phyloP scores from a whole-genome alignment of 495 filamentous ascomycete genomes.

The Rostrohypoxylon terebratum region DNA sequence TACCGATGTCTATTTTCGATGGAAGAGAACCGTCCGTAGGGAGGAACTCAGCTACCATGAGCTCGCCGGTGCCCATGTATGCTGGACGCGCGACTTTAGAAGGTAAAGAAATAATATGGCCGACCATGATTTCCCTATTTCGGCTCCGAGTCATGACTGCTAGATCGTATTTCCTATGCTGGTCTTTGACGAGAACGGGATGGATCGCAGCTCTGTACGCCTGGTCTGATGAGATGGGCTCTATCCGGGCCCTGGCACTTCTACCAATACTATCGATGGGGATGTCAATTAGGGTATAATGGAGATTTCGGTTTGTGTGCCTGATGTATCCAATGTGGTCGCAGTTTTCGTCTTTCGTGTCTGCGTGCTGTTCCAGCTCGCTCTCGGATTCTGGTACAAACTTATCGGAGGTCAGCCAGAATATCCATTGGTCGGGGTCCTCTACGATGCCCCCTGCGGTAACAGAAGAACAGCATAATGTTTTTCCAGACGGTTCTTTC shows the following conservation, averaged over 20 bases:
- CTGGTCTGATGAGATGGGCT: background rate
- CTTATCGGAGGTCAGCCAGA: conserved; percentile 18
- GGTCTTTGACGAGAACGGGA: background rate
- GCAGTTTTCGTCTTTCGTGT: conserved; percentile 20
- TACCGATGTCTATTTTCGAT: conserved; percentile 1
- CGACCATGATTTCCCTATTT: conserved; percentile 12
- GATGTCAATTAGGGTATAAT: conserved; percentile 16
- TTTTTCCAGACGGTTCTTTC: conserved; percentile 1
- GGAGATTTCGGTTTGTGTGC: conserved; percentile 3
- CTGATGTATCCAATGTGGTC: conserved; percentile 4
- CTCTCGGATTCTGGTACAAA: background rate
- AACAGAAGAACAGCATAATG: conserved; percentile 14
- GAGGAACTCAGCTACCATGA: conserved; percentile 11
- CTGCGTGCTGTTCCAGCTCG: background rate
- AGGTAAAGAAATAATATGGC: background rate
- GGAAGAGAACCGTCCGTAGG: background rate
- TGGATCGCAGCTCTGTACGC: background rate
- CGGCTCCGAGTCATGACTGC: conserved; percentile 12
- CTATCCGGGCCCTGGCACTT: background rate
- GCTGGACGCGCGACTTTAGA: background rate
- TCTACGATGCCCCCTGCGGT: conserved; percentile 26
- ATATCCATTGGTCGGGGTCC: background rate
- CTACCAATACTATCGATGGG: background rate
- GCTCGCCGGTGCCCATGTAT: background rate
- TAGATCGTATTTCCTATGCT: background rate